Conservation (phyloP, 2,329 filamentous ascomycete species). For the Alternaria brassicicola region DNA sequence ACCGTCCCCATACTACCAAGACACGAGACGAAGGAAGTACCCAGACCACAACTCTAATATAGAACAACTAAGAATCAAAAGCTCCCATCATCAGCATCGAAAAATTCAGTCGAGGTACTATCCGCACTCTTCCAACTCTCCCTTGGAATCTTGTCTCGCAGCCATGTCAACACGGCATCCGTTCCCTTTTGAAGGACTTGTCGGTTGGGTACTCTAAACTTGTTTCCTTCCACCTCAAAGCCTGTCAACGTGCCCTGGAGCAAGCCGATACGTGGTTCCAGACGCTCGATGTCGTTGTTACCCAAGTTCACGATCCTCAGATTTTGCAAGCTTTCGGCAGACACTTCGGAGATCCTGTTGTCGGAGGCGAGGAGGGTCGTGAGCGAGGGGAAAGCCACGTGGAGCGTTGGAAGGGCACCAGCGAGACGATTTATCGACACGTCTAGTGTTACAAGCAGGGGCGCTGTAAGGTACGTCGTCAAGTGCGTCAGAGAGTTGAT, state of each 20-base stretch:
- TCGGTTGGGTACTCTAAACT: slow-evolving; percentile 85
- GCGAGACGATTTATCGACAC: slow-evolving; percentile 82
- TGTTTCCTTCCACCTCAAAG: slow-evolving; percentile 82
- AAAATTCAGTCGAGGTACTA: slow-evolving; percentile 32
- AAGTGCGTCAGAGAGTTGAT: slow-evolving; percentile 71
- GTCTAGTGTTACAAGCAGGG: slow-evolving; percentile 76
- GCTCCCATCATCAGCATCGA: slow-evolving; percentile 24
- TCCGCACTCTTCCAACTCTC: slow-evolving; percentile 29
- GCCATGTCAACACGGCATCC: slow-evolving; percentile 79
- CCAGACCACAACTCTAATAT: not conserved
- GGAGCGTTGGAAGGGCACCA: slow-evolving; percentile 68
- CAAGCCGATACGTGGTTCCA: slow-evolving; percentile 82
- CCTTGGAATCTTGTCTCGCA: slow-evolving; percentile 74
- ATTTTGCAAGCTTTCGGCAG: slow-evolving; percentile 75
- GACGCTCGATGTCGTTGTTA: slow-evolving; percentile 82
- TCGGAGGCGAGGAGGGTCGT: slow-evolving; percentile 75
- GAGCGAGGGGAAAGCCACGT: slow-evolving; percentile 71
- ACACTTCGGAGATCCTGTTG: slow-evolving; percentile 77
- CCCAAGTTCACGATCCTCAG: slow-evolving; percentile 77
- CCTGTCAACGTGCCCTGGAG: slow-evolving; percentile 69
- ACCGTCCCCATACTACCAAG: not conserved
- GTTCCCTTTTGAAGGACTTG: slow-evolving; percentile 86
- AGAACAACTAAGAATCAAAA: slow-evolving; percentile 9
- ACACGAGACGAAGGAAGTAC: not conserved
- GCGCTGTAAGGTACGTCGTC: slow-evolving; percentile 71